Conservation (phyloP, 1,284 basidiomycete genomes). For the Ceratobasidium papillatum region DNA sequence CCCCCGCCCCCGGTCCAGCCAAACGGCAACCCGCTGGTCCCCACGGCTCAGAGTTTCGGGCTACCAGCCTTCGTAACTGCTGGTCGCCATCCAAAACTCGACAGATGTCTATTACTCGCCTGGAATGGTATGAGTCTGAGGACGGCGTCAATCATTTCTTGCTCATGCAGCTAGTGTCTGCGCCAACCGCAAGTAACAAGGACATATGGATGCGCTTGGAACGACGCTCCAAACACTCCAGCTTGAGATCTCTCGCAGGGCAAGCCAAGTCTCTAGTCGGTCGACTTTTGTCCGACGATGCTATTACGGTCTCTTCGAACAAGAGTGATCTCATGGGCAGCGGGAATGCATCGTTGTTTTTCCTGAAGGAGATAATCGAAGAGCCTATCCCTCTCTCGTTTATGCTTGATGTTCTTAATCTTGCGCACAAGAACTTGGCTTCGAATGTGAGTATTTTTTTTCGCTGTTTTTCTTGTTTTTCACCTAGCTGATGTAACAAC, state of each 20-base stretch:
- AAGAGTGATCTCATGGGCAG: not conserved
- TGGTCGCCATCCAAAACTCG: conserved; percentile 3
- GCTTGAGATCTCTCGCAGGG: not conserved
- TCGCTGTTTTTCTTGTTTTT: not conserved
- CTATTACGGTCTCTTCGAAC: not conserved
- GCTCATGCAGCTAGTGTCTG: not conserved
- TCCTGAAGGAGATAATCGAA: not conserved
- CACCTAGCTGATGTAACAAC: not conserved
- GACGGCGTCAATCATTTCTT: conserved; percentile 12
- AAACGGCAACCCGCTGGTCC: not conserved
- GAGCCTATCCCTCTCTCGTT: conserved; percentile 6
- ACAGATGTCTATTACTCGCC: conserved; percentile 15
- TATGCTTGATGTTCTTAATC: conserved; percentile 20
- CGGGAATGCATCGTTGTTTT: not conserved
- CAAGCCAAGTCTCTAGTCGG: not conserved
- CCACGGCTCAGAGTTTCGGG: not conserved
- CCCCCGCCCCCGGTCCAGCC: not conserved
- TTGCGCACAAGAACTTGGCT: conserved; percentile 9
- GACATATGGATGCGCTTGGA: conserved; percentile 15
- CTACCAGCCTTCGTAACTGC: not conserved
- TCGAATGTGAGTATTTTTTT: not conserved
- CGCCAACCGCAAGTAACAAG: not conserved
- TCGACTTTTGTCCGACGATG: not conserved
- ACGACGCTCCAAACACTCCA: not conserved
- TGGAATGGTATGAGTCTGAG: conserved; percentile 21